These are phyloP conservation scores for Hypomontagnella submonticulosa DNA, from an alignment of 495 filamentous ascomycete genomes.

Conservation along the genomic window DNA sequence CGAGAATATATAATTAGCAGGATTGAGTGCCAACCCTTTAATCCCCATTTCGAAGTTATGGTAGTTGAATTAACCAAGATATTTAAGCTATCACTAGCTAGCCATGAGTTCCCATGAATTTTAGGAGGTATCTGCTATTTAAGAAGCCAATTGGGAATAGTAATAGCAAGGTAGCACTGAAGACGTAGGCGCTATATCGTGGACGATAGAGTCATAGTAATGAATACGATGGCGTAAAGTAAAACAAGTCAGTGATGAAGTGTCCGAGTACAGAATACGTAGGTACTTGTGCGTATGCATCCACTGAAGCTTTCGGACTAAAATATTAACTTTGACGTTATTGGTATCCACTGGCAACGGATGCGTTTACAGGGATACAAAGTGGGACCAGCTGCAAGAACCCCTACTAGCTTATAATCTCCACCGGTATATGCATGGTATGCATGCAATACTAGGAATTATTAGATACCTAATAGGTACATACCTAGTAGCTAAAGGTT, in stretches of 20 bases:
- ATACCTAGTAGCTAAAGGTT: background rate
- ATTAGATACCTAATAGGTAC: background rate
- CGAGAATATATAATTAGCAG: constrained; percentile 6
- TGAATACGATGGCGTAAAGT: background rate
- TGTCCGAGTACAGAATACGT: background rate
- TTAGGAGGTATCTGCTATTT: background rate
- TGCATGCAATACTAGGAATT: background rate
- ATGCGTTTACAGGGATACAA: constrained; percentile 12
- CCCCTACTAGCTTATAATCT: background rate
- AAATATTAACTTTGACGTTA: constrained; percentile 37
- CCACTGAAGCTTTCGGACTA: constrained; percentile 3
- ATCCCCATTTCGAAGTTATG: constrained; percentile 64
- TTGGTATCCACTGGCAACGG: constrained; percentile 38
- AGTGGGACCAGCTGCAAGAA: background rate
- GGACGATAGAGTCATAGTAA: too few relatives aligned
- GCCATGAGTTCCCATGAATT: constrained; percentile 20
- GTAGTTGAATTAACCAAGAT: background rate
- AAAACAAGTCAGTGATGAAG: constrained; percentile 10
- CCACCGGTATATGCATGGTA: constrained; percentile 12
- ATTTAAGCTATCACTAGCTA: background rate
- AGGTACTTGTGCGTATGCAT: constrained; percentile 5
- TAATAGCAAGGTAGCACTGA: constrained; percentile 1
- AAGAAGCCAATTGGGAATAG: background rate
- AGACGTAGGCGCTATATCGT: background rate
- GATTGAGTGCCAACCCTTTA: constrained; percentile 60